Evolutionary conservation across 257 asterid species (phyloP).

Genomic region (Thymus quinquecostatus): DNA sequence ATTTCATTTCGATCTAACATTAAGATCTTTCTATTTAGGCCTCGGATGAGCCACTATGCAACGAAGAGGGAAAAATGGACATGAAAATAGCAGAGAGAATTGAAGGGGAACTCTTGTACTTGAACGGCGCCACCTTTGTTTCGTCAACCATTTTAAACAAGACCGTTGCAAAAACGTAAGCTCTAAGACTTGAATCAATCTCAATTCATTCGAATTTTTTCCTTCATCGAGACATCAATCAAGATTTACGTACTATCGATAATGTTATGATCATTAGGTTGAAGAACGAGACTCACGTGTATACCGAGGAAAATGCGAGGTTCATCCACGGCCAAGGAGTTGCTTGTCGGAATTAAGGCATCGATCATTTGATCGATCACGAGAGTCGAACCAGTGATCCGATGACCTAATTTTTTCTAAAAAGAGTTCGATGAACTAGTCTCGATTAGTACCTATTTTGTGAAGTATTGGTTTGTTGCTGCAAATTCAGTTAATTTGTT

Average conservation of each 20-base stretch:
- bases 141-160: conserved; percentile 91
- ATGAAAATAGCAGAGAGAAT: conserved; percentile 80
- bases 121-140: conserved; percentile 89
- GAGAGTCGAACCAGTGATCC: background rate
- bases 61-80: conserved; percentile 79
- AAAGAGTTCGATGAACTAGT: too few relatives aligned
- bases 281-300: conserved; percentile 85
- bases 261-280: conserved; percentile 43
- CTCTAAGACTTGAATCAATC: conserved; percentile 11
- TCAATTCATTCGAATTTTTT: too few relatives aligned
- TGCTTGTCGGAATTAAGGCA: conserved; percentile 53
- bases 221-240: too few relatives aligned
- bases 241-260: too few relatives aligned
- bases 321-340: conserved; percentile 91
- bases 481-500: background rate
- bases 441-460: too few relatives aligned
- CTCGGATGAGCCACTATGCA: conserved; percentile 77
- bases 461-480: background rate
- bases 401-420: background rate
- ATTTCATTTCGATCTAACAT: background rate
- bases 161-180: conserved; percentile 90
- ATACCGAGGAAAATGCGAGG: conserved; percentile 88
- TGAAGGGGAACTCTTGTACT: conserved; percentile 76
- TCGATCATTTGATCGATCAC: background rate
- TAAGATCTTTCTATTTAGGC: conserved; percentile 49